phyloP scores from a whole-genome alignment of 1,284 basidiomycete species.

The Thelephora terrestris region DNA sequence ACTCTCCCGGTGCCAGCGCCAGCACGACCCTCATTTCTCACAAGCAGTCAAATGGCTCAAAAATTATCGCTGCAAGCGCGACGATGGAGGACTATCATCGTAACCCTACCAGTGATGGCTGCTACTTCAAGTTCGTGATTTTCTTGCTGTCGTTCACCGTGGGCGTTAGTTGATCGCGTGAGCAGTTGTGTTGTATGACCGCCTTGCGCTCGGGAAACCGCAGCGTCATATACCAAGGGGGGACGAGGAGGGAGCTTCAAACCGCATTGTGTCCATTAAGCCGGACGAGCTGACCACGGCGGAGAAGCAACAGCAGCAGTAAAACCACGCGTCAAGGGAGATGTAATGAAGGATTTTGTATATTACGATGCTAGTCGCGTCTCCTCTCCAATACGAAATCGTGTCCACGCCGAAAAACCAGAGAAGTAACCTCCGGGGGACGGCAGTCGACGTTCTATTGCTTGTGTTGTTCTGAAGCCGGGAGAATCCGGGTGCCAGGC shows the following conservation, averaged over 20 bases:
- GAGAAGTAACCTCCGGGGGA: not conserved
- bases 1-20: no score
- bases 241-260: constrained; percentile 13
- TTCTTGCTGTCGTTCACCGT: constrained; percentile 6
- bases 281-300: constrained; percentile 17
- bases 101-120: constrained; percentile 50
- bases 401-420: not conserved
- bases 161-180: constrained; percentile 9
- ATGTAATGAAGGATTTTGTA: constrained; percentile 7
- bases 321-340: constrained; percentile 5
- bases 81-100: constrained; percentile 47
- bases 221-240: constrained; percentile 27
- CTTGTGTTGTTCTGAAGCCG: constrained; percentile 18
- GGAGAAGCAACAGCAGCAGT: constrained; percentile 14
- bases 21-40: not conserved
- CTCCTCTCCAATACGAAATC: not conserved
- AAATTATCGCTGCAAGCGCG: constrained; percentile 35
- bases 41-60: not conserved
- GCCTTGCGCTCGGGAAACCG: constrained; percentile 51
- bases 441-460: constrained; percentile 3
- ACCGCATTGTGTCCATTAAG: constrained; percentile 15
- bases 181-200: constrained; percentile 56
- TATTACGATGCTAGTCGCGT: constrained; percentile 8
- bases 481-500: constrained; percentile 77
- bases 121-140: constrained; percentile 39